Evolutionary conservation across 2,329 filamentous ascomycete genomes (phyloP).

Genomic region (Hymenoscyphus fraxineus): DNA sequence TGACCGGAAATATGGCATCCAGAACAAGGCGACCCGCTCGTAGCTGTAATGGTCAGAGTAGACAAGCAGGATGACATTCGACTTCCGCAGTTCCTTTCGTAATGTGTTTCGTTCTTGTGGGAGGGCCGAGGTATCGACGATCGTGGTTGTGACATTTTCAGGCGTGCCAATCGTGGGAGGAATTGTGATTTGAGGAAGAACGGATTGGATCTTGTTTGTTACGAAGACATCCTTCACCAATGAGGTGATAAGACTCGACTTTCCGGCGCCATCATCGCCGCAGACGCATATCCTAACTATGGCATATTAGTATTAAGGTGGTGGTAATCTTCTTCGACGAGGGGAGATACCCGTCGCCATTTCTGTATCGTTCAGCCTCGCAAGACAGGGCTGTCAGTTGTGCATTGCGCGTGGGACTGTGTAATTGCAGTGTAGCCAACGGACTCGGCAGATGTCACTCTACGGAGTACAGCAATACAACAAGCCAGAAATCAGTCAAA

Average conservation of each 20-base stretch:
- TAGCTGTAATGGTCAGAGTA: constrained; percentile 99
- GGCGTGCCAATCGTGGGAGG: constrained; percentile 89
- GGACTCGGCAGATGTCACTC: not conserved
- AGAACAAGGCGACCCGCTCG: constrained; percentile 92
- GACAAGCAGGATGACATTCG: constrained; percentile 92
- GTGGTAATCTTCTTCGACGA: not conserved
- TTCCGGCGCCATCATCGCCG: constrained; percentile 93
- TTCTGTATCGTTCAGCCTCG: constrained; percentile 26
- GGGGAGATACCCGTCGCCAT: constrained; percentile 31
- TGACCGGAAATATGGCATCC: constrained; percentile 97
- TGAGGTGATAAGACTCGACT: constrained; percentile 88
- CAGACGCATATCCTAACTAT: constrained; percentile 89
- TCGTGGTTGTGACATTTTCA: constrained; percentile 94
- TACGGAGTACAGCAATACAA: not conserved
- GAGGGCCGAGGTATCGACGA: constrained; percentile 93
- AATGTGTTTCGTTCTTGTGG: constrained; percentile 89
- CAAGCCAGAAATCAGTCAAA: not conserved
- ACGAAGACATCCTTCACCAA: constrained; percentile 97
- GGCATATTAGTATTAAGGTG: constrained; percentile 13
- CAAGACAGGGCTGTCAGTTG: constrained; percentile 21
- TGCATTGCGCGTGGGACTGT: constrained; percentile 14
- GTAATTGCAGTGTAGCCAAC: not conserved
- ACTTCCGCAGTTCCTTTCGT: constrained; percentile 92
- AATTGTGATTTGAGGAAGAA: constrained; percentile 92
- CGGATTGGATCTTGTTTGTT: constrained; percentile 88